Evolutionary conservation across 352 stramenopile species (phyloP), one percentile per base, ranked within the genome.

Genomic region (Pythium biforme): DNA sequence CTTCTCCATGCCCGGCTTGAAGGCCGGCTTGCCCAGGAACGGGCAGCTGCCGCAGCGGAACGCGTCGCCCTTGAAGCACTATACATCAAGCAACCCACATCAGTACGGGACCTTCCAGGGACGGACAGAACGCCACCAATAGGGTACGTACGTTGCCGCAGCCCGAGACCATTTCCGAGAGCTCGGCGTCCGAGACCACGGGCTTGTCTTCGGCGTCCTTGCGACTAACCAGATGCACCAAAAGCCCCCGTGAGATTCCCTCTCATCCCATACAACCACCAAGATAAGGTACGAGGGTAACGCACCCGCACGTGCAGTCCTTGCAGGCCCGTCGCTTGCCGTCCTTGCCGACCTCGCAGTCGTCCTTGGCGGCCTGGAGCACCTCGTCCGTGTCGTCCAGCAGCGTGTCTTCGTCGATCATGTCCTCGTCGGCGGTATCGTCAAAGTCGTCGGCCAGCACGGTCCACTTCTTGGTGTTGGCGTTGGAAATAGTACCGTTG

Each of bases 31-130:
- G 52, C 96, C 97, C 33, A 99, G 75, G 79, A 98, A 98, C 27
- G 97, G 97, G 76, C 97, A 99, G 55, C 81, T 89, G 10, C 92
- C 96, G 70, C 97, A 99, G 41, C 97, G 93, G 79, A 99, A 99
- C 25, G 97, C 97, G 74, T 99, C 97, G 50, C 97, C 97, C 74
- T 98, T 97, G 71, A 73, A 94, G 75, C 97, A 99, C 86, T 98
- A 55, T 10, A 92, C 8, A 37, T 4, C 69, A 40, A 11, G 55
- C 9, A 70, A 15, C 49, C 26, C 15, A 62, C 43, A 20, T 40
- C 17, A 45, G 19, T n/a, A 29, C 9, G 41, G 12, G 19, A n/a
- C n/a, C 19, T 17, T 46, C 22, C 1, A 29, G 25, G 8, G n/a
- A 27, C 40, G 26, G 4, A 47, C 19, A 47, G 2, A 47, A 17